Percentiles rank a stretch among this genome's conserved stretches.
Conservation (phyloP, 768 basidiomycete species). For the Leccinum pellstonianum region DNA sequence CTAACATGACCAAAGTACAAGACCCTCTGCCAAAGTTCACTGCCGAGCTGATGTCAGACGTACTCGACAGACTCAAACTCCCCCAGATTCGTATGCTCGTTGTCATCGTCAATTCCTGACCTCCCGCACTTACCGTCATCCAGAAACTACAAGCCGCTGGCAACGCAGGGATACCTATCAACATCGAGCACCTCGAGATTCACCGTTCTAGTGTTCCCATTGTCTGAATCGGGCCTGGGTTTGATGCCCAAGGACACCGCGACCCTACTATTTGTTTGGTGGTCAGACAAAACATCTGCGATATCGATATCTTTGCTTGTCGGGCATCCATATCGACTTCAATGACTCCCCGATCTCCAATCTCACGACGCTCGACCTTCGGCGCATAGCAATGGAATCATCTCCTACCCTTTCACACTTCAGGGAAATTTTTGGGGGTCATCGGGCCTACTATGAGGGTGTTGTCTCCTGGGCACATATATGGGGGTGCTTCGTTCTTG, state of each 20-base stretch:
- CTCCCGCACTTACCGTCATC: constrained; percentile 49
- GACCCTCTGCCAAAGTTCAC: constrained; percentile 35
- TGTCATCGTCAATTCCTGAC: constrained; percentile 55
- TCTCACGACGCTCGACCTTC: constrained; percentile 64
- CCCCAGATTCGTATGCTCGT: constrained; percentile 57
- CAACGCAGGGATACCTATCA: constrained; percentile 35
- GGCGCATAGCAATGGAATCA: constrained; percentile 51
- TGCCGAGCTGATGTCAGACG: constrained; percentile 41
- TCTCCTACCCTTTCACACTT: too few species aligned
- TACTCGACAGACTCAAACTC: constrained; percentile 53
- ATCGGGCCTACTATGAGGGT: too few species aligned
- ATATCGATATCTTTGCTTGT: constrained; percentile 44
- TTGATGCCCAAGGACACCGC: constrained; percentile 34
- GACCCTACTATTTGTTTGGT: constrained; percentile 50
- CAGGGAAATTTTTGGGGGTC: too few species aligned
- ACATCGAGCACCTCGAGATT: constrained; percentile 60
- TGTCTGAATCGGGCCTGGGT: constrained; percentile 44
- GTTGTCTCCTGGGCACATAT: too few species aligned
- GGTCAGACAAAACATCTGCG: constrained; percentile 42
- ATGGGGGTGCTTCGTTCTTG: too few species aligned
- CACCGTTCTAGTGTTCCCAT: constrained; percentile 54
- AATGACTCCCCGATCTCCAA: constrained; percentile 43
- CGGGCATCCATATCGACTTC: constrained; percentile 67
- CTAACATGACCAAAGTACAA: constrained; percentile 24
- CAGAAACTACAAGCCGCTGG: constrained; percentile 44